Evolutionary conservation across 176 grass and related monocot genomes (phyloP), one percentile per base, ranked within the genome.

Genomic region (Eleusine indica): DNA sequence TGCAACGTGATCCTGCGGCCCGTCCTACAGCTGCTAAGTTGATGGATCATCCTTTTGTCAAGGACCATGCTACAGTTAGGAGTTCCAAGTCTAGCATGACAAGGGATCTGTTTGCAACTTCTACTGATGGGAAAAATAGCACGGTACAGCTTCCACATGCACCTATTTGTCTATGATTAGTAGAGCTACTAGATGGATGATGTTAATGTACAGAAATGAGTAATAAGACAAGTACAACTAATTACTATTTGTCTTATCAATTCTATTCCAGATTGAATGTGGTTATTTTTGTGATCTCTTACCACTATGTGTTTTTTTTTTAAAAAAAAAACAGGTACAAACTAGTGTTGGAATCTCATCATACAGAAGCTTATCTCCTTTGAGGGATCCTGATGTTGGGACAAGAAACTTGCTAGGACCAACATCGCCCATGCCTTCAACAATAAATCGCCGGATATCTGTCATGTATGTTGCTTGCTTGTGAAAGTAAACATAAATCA

Each of bases 1-100:
- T 99, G 51, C 97, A 99, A 75, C 91, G 97, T 73, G 97, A 99
- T 67, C 97, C 97, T 75, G 83, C 89, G 38, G 86, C 87, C 15
- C 93, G 97, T 28, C 97, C 97, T 67, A 96, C 97, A 66, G 97
- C 97, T 68, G 73, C 83, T 71, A 83, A 94, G 62, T 81, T 99
- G 74, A 77, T 99, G 68, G 91, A 92, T 65, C 97, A 99, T 78
- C 68, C 91, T 60, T 99, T 95, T 87, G 93, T 99, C 46, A 88
- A 91, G 86, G 96, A 92, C 46, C 85, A 92, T 69, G 73, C 76
- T 32, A 51, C 74, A 53, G 57, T 61, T 68, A 87, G 83, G 70
- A 16, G 60, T 78, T 83, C 80, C 74, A 98, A 89, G 66, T 69
- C 77, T 60, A 77, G 88, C 73, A 82, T 82, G 73, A 54, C 84